phyloP scores from a whole-genome alignment of 495 filamentous ascomycete genomes.

The Xylaria venustula region DNA sequence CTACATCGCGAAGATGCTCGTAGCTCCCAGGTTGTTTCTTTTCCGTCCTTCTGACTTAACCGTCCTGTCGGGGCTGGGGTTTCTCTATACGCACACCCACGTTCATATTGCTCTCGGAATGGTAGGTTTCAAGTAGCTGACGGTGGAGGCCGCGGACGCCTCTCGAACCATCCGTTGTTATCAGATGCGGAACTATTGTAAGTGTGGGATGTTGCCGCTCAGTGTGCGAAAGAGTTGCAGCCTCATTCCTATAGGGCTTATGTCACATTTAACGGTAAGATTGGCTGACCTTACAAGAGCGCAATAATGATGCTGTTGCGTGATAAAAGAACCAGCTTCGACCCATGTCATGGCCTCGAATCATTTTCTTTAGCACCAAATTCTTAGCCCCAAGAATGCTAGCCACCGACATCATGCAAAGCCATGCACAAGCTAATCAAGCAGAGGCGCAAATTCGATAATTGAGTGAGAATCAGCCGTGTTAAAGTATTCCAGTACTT shows the following conservation, averaged over 20 bases:
- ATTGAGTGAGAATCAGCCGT: background rate
- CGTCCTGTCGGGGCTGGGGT: background rate
- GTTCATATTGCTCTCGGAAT: background rate
- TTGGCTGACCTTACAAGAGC: background rate
- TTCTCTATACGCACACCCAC: slow-evolving; percentile 5
- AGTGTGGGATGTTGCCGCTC: background rate
- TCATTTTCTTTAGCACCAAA: background rate
- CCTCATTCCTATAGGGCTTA: background rate
- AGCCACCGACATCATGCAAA: background rate
- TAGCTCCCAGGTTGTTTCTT: background rate
- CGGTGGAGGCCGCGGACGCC: background rate
- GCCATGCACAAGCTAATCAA: background rate
- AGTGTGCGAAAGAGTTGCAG: background rate
- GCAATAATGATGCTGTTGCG: background rate
- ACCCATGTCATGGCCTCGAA: background rate
- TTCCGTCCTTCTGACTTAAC: background rate
- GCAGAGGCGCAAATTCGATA: background rate
- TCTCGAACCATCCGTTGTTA: background rate
- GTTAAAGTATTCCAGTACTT: background rate
- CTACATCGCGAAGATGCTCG: background rate
- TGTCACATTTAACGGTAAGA: background rate
- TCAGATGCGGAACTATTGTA: background rate
- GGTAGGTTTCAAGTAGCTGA: background rate
- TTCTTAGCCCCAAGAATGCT: no score
- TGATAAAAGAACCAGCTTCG: background rate